phyloP scores from a whole-genome alignment of 257 asterid genomes.

The Lithospermum erythrorhizon region DNA sequence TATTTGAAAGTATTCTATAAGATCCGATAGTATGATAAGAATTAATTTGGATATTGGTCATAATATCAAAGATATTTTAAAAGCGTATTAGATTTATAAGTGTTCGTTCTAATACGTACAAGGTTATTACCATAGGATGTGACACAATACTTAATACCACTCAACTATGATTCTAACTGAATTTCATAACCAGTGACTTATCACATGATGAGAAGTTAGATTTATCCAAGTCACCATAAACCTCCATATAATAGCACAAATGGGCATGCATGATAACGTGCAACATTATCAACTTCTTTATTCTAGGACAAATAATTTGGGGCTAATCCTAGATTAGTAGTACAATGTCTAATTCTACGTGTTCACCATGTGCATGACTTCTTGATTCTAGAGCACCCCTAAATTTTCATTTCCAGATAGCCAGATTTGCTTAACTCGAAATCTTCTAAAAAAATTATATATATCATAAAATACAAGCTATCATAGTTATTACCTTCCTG shows the following conservation, averaged over 20 bases:
- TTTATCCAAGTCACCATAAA: no score
- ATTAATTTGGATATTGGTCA: no score
- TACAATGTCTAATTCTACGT: constrained; percentile 9
- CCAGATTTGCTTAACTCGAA: constrained; percentile 7
- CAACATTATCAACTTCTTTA: not conserved
- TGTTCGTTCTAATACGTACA: no score
- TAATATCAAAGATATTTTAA: no score
- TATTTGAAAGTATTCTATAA: no score
- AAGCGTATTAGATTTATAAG: no score
- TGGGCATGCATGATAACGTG: not conserved
- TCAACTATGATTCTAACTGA: no score
- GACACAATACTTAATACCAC: no score
- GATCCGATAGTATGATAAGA: no score
- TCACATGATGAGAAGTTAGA: not conserved
- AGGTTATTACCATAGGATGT: no score
- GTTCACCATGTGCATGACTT: constrained; percentile 49
- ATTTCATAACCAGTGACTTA: not conserved
- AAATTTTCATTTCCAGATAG: not conserved
- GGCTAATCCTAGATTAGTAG: not conserved
- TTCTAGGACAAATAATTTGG: not conserved
- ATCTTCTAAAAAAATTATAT: constrained; percentile 1
- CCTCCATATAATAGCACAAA: not conserved
- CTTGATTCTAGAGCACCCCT: constrained; percentile 30
- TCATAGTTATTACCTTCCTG: no score
- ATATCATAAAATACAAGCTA: no score